These are phyloP conservation scores for Tremella mesenterica DNA, from an alignment of 768 basidiomycete genomes.

Conservation along the genomic window DNA sequence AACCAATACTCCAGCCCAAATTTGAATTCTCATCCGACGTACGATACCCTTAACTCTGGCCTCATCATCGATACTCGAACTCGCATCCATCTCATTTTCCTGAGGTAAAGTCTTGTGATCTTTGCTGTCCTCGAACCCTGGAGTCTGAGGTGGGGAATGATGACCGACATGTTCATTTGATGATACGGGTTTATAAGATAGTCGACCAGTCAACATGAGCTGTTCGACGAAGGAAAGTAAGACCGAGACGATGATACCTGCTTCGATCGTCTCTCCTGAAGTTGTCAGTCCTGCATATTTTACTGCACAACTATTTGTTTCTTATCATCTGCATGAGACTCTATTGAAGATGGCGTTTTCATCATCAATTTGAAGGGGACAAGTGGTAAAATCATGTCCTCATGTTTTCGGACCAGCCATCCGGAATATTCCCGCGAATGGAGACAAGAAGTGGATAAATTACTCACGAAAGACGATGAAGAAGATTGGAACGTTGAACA, in stretches of 20 bases:
- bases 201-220: slow-evolving; percentile 39
- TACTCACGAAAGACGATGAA: slow-evolving; percentile 77
- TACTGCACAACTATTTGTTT: neutral
- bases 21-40: slow-evolving; percentile 62
- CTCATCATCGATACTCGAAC: neutral
- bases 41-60: slow-evolving; percentile 19
- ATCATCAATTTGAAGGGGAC: neutral
- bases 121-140: neutral
- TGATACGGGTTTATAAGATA: slow-evolving; percentile 7
- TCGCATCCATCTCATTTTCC: neutral
- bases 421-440: neutral
- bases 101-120: neutral
- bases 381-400: no score
- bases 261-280: slow-evolving; percentile 69
- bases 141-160: neutral
- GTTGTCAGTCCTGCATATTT: no score
- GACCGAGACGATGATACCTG: slow-evolving; percentile 83
- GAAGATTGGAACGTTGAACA: slow-evolving; percentile 88
- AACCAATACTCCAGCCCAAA: slow-evolving; percentile 62
- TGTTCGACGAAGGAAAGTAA: slow-evolving; percentile 87
- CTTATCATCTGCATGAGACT: no score
- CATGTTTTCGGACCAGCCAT: no score
- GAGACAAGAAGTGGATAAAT: neutral
- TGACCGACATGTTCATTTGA: no score
- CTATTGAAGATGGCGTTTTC: no score